A percentile compares a stretch with the other conserved stretches of the same genome.
Conservation (phyloP, 305 asterid species). For the Salvia sclarea region DNA sequence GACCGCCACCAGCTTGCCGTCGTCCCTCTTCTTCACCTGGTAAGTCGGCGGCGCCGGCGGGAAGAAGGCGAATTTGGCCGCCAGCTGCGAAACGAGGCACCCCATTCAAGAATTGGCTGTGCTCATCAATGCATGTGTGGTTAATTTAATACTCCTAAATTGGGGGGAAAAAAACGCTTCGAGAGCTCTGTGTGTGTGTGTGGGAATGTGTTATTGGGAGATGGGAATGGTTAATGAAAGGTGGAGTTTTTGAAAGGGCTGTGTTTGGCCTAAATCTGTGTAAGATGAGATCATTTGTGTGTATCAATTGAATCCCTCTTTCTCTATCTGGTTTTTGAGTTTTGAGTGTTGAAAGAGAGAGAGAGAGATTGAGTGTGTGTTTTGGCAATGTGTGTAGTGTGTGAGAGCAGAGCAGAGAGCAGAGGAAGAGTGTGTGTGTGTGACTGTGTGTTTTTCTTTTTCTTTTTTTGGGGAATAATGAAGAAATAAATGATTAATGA, state of each 20-base stretch:
- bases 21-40: constrained; percentile 70
- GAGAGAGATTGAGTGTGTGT: not conserved
- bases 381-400: constrained; percentile 28
- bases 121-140: constrained; percentile 63
- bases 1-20: constrained; percentile 73
- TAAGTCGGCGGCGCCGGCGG: constrained; percentile 95
- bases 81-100: constrained; percentile 78
- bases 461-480: not conserved
- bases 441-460: not conserved
- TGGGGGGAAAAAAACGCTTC: no score
- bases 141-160: no score
- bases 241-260: constrained; percentile 26
- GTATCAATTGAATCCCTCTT: no score
- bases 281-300: constrained; percentile 42
- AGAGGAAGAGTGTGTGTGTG: constrained; percentile 7
- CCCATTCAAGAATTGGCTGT: constrained; percentile 51
- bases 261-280: constrained; percentile 47
- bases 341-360: no score
- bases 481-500: not conserved
- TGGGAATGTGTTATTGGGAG: constrained; percentile 33
- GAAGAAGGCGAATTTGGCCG: constrained; percentile 93
- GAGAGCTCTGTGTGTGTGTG: no score
- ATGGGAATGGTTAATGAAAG: no score
- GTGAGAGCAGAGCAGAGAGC: constrained; percentile 15
- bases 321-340: constrained; percentile 18